Conservation (phyloP, 1,139 yeast genomes). For the Pichia sp. region DNA sequence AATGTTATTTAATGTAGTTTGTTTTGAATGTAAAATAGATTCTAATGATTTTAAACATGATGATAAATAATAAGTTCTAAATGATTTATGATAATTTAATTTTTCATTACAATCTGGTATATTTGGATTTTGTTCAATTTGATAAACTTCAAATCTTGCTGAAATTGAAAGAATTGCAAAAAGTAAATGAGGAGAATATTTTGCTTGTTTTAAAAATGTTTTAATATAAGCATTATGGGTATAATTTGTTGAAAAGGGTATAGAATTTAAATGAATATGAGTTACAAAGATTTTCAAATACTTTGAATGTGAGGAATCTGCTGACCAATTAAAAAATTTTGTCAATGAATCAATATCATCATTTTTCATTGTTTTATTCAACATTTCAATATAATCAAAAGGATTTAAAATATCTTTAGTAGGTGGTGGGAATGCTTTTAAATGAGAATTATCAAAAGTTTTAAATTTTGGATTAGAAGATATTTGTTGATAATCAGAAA, state of each 20-base stretch:
- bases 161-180: slow-evolving; percentile 58
- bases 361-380: slow-evolving; percentile 26
- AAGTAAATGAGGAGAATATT: slow-evolving; percentile 45
- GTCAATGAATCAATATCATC: slow-evolving; percentile 24
- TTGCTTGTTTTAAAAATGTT: slow-evolving; percentile 44
- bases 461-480: background rate
- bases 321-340: slow-evolving; percentile 27
- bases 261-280: slow-evolving; percentile 33
- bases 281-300: slow-evolving; percentile 35
- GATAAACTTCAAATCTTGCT: slow-evolving; percentile 42
- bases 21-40: slow-evolving; percentile 32
- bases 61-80: slow-evolving; percentile 45
- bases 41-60: slow-evolving; percentile 47
- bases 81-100: slow-evolving; percentile 37
- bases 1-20: slow-evolving; percentile 42
- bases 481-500: background rate
- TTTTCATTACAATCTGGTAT: slow-evolving; percentile 16
- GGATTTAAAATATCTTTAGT: slow-evolving; percentile 3
- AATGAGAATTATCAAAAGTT: background rate
- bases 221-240: slow-evolving; percentile 37
- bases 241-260: slow-evolving; percentile 33
- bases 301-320: slow-evolving; percentile 30
- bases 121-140: slow-evolving; percentile 21
- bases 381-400: slow-evolving; percentile 24
- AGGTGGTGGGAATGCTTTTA: slow-evolving; percentile 14